A percentile compares a stretch with the other conserved stretches of the same genome.
Conservation (phyloP, 2,329 filamentous ascomycete species). For the Thelonectria discophora region DNA sequence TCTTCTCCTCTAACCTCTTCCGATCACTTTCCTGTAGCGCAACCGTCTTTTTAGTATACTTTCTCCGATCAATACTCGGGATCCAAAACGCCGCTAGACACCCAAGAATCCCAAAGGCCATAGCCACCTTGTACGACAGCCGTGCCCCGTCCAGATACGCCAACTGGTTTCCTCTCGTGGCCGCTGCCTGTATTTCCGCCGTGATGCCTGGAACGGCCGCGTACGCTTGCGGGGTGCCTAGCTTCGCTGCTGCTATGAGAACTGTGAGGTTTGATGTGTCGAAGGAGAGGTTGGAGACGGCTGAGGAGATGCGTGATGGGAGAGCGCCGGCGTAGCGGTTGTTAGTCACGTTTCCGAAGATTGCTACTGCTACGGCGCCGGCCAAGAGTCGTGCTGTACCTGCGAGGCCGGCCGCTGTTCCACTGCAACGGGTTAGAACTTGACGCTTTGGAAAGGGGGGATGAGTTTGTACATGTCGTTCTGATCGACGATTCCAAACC, state of each 20-base stretch:
- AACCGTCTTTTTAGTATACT: conserved; percentile 26
- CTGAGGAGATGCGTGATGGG: neutral
- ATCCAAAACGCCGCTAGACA: conserved; percentile 23
- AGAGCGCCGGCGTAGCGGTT: conserved; percentile 17
- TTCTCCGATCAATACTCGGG: conserved; percentile 18
- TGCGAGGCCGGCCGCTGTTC: conserved; percentile 17
- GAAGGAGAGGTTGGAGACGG: conserved; percentile 3
- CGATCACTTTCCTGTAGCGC: conserved; percentile 19
- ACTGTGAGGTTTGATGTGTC: neutral
- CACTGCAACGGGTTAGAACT: neutral
- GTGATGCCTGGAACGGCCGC: conserved; percentile 13
- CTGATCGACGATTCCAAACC: conserved; percentile 25
- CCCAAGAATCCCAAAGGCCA: conserved; percentile 20
- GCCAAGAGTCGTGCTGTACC: conserved; percentile 20
- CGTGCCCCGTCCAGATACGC: conserved; percentile 23
- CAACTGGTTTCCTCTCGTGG: conserved; percentile 12
- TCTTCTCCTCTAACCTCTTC: conserved; percentile 6
- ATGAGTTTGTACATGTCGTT: conserved; percentile 10
- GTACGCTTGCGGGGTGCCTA: conserved; percentile 8
- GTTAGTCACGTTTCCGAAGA: conserved; percentile 23
- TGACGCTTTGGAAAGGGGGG: neutral
- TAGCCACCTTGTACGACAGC: conserved; percentile 21
- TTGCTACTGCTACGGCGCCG: conserved; percentile 18
- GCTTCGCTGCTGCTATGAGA: conserved; percentile 7
- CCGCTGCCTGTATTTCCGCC: conserved; percentile 12